Evolutionary conservation across 164 flowering plant species (phyloP), one percentile per base, ranked within the genome.

Genomic region (Stephania yunnanensis): DNA sequence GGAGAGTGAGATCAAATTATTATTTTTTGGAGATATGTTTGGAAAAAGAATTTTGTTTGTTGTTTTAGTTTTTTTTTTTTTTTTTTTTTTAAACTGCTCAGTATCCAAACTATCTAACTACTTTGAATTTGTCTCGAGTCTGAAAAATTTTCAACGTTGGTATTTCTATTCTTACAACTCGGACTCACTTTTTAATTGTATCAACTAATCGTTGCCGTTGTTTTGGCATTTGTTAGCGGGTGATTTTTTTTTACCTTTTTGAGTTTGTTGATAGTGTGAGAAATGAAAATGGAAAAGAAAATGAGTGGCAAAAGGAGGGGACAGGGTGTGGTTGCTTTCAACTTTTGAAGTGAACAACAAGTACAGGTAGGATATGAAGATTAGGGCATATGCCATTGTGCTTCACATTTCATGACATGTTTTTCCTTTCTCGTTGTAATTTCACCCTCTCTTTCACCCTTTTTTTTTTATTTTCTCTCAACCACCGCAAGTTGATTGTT

Each of bases 271-370:
- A 48, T 48, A 48, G 13, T 8, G 53, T 48, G 53, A 48, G 4
- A 48, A 48, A 8, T 8, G 10, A 48, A 7, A 36, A 36, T 2
- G 25, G 63, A 50, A 46, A 70, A 13, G 55, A n/a, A 81, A 85
- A 86, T 72, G 85, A 84, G 89, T 88, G 91, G 87, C 80, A 74
- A 78, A 36, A 77, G 90, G 86, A 61, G 87, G 88, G 73, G 89
- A 87, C 90, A 87, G 89, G 79, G 89, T 80, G 85, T 72, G 19
- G 87, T 84, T 84, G 84, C 86, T 82, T 79, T 86, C 85, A 81
- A 81, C 84, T 81, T 83, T 86, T 75, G 25, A 46, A 75, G 75
- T 73, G 69, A 73, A 73, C 69, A 64, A 55, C 13, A 73, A 73
- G 75, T 73, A 73, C 75, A 73, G 12, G 42, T 36, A 36, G 42